Percentiles rank a stretch among this genome's conserved stretches.
These are phyloP conservation scores for Ogataea henricii DNA, from an alignment of 805 yeast species.

Conservation along the genomic window DNA sequence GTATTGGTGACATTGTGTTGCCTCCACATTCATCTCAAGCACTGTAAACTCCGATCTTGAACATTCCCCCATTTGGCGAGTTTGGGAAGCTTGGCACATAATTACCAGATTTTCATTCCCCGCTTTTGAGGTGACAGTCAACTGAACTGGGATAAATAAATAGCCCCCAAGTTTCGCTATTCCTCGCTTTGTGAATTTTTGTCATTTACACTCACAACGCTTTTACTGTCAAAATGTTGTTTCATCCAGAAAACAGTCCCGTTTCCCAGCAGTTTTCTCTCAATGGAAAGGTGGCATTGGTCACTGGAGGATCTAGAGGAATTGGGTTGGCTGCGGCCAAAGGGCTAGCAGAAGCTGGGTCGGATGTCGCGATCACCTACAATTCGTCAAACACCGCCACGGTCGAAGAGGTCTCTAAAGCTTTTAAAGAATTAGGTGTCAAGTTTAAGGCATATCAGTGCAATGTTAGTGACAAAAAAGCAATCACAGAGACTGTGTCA, in stretches of 20 bases:
- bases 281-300: conserved; percentile 43
- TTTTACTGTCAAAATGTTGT: neutral
- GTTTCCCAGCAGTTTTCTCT: conserved; percentile 36
- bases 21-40: too few relatives aligned
- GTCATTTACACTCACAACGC: neutral
- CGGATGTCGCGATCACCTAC: conserved; percentile 42
- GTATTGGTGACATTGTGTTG: too few relatives aligned
- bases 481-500: conserved; percentile 31
- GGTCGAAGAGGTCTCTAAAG: conserved; percentile 11
- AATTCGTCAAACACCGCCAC: conserved; percentile 21
- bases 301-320: conserved; percentile 61
- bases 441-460: conserved; percentile 32
- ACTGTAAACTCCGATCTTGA: too few relatives aligned
- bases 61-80: neutral
- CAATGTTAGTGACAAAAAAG: conserved; percentile 33
- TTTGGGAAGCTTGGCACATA: too few relatives aligned
- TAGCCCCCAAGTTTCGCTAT: neutral
- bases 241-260: conserved; percentile 7
- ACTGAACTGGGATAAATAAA: neutral
- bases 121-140: neutral
- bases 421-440: conserved; percentile 19
- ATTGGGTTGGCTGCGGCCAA: conserved; percentile 55
- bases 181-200: neutral
- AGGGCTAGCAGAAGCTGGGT: conserved; percentile 55
- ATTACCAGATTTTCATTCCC: too few relatives aligned